Conservation (phyloP, 192 early-diverging fungal species). For the Coemansia nantahalensis region DNA sequence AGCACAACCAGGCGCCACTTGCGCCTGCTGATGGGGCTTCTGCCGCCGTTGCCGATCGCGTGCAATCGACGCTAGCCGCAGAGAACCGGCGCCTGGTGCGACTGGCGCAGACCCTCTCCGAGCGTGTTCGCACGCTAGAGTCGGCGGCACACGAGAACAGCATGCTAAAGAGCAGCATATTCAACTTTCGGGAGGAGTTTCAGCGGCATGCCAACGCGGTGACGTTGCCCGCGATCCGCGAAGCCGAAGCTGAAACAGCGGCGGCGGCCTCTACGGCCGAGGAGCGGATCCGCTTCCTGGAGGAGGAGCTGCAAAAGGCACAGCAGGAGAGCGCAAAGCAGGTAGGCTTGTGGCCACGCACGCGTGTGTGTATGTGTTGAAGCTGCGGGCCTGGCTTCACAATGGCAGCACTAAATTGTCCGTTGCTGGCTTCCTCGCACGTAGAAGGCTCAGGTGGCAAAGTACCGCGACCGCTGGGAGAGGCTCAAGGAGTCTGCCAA, state of each 20-base stretch:
- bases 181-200: constrained; percentile 50
- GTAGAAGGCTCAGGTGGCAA: constrained; percentile 36
- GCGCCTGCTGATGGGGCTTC: not conserved
- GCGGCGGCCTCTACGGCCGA: not conserved
- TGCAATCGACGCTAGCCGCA: constrained; percentile 1
- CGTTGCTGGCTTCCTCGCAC: no score
- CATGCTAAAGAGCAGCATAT: constrained; percentile 54
- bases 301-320: constrained; percentile 25
- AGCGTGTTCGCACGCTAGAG: constrained; percentile 42
- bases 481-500: constrained; percentile 52
- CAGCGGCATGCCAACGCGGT: constrained; percentile 47
- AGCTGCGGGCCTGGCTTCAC: no score
- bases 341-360: no score
- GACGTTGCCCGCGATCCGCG: constrained; percentile 26
- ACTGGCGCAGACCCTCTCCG: constrained; percentile 24
- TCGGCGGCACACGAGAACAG: constrained; percentile 52
- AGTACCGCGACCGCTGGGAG: constrained; percentile 52
- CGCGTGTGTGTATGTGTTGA: no score
- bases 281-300: constrained; percentile 22
- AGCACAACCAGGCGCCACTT: not conserved
- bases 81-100: constrained; percentile 32
- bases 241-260: constrained; percentile 4
- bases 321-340: constrained; percentile 39
- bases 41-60: not conserved
- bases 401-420: no score